Conservation (phyloP, 1,284 basidiomycete genomes). For the Ustilago xerochloae region DNA sequence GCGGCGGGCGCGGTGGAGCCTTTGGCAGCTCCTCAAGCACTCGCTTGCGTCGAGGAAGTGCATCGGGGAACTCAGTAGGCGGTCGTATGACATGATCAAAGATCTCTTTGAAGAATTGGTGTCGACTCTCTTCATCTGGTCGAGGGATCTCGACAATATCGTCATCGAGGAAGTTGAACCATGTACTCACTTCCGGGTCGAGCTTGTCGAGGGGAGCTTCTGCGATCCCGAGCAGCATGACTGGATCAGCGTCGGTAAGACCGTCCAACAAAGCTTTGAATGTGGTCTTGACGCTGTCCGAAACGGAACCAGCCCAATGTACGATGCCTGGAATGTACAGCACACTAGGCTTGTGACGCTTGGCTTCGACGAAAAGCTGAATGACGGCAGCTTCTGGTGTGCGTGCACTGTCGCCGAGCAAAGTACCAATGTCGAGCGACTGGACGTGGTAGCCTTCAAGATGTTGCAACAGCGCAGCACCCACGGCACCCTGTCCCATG, state of each 20-base stretch:
- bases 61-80: slow-evolving; percentile 91
- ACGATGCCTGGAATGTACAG: slow-evolving; percentile 91
- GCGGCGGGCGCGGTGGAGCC: slow-evolving; percentile 88
- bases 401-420: slow-evolving; percentile 89
- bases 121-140: slow-evolving; percentile 73
- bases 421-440: slow-evolving; percentile 86
- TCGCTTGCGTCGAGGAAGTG: slow-evolving; percentile 82
- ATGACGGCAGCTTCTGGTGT: slow-evolving; percentile 92
- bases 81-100: slow-evolving; percentile 70
- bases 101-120: slow-evolving; percentile 78
- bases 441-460: slow-evolving; percentile 96
- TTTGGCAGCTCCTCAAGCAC: slow-evolving; percentile 86
- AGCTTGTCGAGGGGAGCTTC: slow-evolving; percentile 80
- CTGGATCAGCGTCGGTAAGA: slow-evolving; percentile 87
- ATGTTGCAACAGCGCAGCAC: slow-evolving; percentile 89
- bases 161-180: slow-evolving; percentile 86
- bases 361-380: slow-evolving; percentile 96
- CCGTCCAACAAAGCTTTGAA: slow-evolving; percentile 90
- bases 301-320: slow-evolving; percentile 86
- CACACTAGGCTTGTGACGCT: slow-evolving; percentile 94
- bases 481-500: slow-evolving; percentile 91
- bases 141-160: slow-evolving; percentile 77
- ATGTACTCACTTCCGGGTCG: slow-evolving; percentile 83
- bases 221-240: slow-evolving; percentile 87
- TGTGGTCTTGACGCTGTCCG: slow-evolving; percentile 85